Conservation (phyloP, 2,329 filamentous ascomycete genomes). For the Sclerotinia trifoliorum region DNA sequence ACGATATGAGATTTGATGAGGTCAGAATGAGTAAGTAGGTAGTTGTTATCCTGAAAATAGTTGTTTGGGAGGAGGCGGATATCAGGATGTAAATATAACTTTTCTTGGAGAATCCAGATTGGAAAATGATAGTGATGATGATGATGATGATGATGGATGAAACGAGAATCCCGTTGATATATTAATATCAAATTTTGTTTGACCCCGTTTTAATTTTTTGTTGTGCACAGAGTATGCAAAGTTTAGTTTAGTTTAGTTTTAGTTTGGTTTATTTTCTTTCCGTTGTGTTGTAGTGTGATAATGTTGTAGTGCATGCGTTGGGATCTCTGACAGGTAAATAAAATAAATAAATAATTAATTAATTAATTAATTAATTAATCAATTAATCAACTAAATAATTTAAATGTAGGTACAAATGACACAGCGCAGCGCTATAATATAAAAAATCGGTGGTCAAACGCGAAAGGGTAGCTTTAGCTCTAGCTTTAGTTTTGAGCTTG, state of each 20-base stretch:
- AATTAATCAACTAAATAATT: not conserved
- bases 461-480: not conserved
- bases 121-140: not conserved
- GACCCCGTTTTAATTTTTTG: not conserved
- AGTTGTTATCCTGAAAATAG: constrained; percentile 5
- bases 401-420: constrained; percentile 6
- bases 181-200: constrained; percentile 10
- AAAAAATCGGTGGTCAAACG: constrained; percentile 7
- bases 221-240: constrained; percentile 1
- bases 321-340: not conserved
- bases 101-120: not conserved
- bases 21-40: constrained; percentile 7
- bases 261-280: constrained; percentile 10
- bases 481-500: too few species aligned
- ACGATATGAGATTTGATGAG: constrained; percentile 13
- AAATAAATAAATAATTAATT: not conserved
- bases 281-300: not conserved
- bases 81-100: constrained; percentile 13
- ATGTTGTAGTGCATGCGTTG: constrained; percentile 10
- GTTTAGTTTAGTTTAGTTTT: not conserved
- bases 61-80: constrained; percentile 3
- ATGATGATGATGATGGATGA: constrained; percentile 13
- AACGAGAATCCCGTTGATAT: constrained; percentile 11
- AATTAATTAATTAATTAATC: not conserved
- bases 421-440: not conserved